phyloP scores from a whole-genome alignment of 306 rosid species.

The Rosa chinensis region DNA sequence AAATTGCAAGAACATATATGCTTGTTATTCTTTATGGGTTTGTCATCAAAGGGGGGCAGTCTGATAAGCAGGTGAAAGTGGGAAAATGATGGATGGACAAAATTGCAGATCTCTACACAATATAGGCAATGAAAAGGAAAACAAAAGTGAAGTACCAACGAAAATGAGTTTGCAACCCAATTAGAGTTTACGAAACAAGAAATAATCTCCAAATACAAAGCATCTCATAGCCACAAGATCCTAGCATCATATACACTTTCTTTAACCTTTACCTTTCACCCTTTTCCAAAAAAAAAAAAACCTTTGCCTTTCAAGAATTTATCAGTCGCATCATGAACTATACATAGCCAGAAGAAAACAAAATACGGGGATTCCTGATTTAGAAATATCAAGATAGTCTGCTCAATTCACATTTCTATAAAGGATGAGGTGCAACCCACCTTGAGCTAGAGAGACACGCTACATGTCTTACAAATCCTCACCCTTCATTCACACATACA shows the following conservation, averaged over 20 bases:
- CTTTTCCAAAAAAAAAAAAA: too few relatives aligned
- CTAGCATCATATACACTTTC: neutral
- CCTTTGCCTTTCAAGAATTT: neutral
- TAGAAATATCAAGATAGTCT: neutral
- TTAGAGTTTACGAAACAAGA: neutral
- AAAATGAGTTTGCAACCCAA: neutral
- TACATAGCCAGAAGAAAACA: neutral
- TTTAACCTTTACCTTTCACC: neutral
- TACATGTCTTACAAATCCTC: neutral
- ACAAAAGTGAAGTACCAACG: neutral
- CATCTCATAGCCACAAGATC: neutral
- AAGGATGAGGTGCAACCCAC: neutral
- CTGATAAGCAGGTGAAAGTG: neutral
- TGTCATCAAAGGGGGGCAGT: neutral
- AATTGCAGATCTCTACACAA: neutral
- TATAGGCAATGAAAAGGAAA: neutral
- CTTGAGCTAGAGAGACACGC: neutral
- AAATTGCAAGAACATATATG: too few relatives aligned
- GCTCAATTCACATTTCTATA: neutral
- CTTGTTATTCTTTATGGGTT: neutral
- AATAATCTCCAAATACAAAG: neutral
- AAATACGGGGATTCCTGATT: neutral
- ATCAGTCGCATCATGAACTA: neutral
- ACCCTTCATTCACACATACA: neutral
- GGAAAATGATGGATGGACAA: neutral